A percentile compares a stretch with the other conserved stretches of the same genome.
These are phyloP conservation scores for Oryza meyeriana DNA, from an alignment of 176 grass and related monocot species.

Conservation along the genomic window DNA sequence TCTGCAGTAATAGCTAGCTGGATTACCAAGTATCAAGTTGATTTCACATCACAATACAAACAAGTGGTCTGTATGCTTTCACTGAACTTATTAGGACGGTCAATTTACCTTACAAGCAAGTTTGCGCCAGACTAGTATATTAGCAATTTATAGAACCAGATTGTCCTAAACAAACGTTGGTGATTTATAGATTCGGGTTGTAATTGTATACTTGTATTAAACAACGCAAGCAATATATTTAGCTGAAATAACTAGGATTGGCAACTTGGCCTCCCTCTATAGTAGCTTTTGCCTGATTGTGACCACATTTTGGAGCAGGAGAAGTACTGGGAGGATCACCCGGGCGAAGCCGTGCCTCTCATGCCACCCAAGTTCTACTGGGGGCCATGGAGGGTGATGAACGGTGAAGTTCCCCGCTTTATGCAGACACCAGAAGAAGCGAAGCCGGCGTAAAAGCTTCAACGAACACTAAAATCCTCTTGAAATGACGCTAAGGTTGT, in stretches of 20 bases:
- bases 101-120: background rate
- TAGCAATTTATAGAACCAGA: background rate
- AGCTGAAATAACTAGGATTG: background rate
- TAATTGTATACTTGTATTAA: too few relatives aligned
- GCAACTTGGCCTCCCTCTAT: background rate
- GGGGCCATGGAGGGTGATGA: constrained; percentile 88
- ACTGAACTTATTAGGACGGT: background rate
- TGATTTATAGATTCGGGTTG: background rate
- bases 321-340: constrained; percentile 95
- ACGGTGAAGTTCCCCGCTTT: constrained; percentile 61
- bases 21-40: background rate
- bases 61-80: background rate
- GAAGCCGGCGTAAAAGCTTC: constrained; percentile 15
- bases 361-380: constrained; percentile 98
- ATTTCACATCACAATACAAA: background rate
- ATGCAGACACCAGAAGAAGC: constrained; percentile 43
- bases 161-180: background rate
- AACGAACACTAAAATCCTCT: too few relatives aligned
- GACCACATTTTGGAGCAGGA: constrained; percentile 50
- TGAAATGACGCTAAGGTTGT: background rate
- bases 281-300: background rate
- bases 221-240: background rate
- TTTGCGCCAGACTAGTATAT: background rate
- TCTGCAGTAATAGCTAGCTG: background rate
- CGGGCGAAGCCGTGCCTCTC: constrained; percentile 79